Percentiles rank a stretch among this genome's conserved stretches.
These are phyloP conservation scores for Lentinula sp. DNA, from an alignment of 768 basidiomycete species.

Conservation along the genomic window DNA sequence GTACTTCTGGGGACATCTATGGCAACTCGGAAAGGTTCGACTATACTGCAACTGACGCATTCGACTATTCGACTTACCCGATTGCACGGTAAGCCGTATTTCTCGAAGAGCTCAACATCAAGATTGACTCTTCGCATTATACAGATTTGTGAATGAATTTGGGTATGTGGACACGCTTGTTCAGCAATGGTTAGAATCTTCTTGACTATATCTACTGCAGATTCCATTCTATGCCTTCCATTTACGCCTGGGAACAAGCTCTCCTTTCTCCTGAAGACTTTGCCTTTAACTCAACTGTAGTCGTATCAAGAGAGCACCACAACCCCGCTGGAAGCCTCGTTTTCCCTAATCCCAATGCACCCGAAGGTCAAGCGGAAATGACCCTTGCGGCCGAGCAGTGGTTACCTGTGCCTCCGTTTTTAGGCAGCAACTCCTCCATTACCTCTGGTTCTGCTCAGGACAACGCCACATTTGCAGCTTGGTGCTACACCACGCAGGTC, in stretches of 20 bases:
- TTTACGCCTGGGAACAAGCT: slow-evolving; percentile 57
- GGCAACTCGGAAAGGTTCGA: slow-evolving; percentile 57
- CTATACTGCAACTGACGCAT: slow-evolving; percentile 46
- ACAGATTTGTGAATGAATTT: slow-evolving; percentile 54
- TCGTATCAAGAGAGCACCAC: slow-evolving; percentile 51
- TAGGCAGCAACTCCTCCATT: slow-evolving; percentile 7
- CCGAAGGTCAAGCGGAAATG: slow-evolving; percentile 49
- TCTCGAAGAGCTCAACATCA: not conserved
- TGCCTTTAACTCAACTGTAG: slow-evolving; percentile 52
- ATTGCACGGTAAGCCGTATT: slow-evolving; percentile 29
- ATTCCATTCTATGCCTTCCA: slow-evolving; percentile 60
- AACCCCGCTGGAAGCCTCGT: slow-evolving; percentile 44
- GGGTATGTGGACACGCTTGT: slow-evolving; percentile 27
- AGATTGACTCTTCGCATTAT: not conserved
- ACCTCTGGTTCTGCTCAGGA: slow-evolving; percentile 26
- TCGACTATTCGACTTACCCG: slow-evolving; percentile 49
- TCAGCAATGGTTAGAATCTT: too few relatives aligned
- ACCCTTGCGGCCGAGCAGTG: slow-evolving; percentile 43
- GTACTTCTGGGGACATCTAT: slow-evolving; percentile 46
- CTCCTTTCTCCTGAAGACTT: slow-evolving; percentile 44
- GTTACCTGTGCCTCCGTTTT: slow-evolving; percentile 39
- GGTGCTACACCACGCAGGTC: slow-evolving; percentile 58
- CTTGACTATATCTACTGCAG: slow-evolving; percentile 17
- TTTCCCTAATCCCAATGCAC: slow-evolving; percentile 52
- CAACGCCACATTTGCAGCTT: slow-evolving; percentile 57